Percentiles rank a stretch among this genome's conserved stretches.
These are phyloP conservation scores for Nannochloropsis salina DNA, from an alignment of 108 stramenopile species.

Conservation along the genomic window DNA sequence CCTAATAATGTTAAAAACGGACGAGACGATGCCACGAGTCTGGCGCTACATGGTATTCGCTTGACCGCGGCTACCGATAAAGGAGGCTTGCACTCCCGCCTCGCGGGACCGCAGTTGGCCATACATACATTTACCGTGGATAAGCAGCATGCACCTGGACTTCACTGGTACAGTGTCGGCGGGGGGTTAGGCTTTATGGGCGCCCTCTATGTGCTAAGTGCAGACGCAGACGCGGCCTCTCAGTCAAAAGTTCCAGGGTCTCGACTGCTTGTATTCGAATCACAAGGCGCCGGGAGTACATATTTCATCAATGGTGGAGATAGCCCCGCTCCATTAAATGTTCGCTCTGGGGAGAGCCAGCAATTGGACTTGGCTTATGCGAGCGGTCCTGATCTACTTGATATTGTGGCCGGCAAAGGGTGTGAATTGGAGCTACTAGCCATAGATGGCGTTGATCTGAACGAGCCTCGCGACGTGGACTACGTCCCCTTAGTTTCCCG, in stretches of 20 bases:
- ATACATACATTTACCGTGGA: not conserved
- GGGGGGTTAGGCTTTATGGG: not conserved
- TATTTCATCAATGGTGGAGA: not conserved
- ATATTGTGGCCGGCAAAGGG: not conserved
- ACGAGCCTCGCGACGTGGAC: not conserved
- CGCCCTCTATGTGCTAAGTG: not conserved
- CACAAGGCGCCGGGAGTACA: not conserved
- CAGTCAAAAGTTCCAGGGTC: not conserved
- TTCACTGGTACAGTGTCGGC: not conserved
- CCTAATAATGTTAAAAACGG: not conserved
- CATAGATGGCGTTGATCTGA: not conserved
- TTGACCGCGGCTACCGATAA: not conserved
- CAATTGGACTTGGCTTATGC: not conserved
- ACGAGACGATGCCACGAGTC: conserved; percentile 17
- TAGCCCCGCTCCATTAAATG: not conserved
- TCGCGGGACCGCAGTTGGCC: not conserved
- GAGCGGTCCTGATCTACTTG: not conserved
- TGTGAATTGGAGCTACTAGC: not conserved
- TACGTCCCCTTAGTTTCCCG: not conserved
- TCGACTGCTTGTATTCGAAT: not conserved
- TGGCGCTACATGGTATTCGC: not conserved
- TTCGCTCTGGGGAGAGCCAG: not conserved
- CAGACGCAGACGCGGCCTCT: not conserved
- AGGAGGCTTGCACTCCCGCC: not conserved
- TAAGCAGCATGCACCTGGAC: not conserved